Evolutionary conservation across 495 filamentous ascomycete genomes (phyloP).

Genomic region (Talaromyces thailandensis): DNA sequence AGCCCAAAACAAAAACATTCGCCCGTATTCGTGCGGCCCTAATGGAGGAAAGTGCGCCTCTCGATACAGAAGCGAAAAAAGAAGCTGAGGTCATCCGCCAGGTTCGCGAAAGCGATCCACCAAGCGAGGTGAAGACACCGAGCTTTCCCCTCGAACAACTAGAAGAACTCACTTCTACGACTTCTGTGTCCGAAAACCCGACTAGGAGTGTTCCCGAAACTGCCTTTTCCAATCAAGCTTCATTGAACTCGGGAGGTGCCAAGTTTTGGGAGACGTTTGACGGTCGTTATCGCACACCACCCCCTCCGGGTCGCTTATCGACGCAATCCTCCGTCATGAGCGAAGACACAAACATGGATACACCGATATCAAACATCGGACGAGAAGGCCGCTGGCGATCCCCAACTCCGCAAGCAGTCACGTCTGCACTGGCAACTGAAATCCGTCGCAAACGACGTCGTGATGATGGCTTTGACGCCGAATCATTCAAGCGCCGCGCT

Average conservation of each 20-base stretch:
- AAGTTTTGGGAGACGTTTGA: conserved; percentile 78
- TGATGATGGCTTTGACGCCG: conserved; percentile 87
- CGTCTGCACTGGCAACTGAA: conserved; percentile 47
- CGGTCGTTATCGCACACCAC: conserved; percentile 52
- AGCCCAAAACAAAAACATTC: conserved; percentile 94
- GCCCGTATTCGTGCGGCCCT: conserved; percentile 86
- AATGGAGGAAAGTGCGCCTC: conserved; percentile 73
- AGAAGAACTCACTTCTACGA: conserved; percentile 29
- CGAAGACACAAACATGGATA: conserved; percentile 73
- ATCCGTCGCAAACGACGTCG: conserved; percentile 72
- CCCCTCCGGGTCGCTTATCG: conserved; percentile 47
- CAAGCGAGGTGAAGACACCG: conserved; percentile 30
- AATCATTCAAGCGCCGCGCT: conserved; percentile 84
- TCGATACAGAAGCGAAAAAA: conserved; percentile 80
- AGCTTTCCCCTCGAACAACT: conserved; percentile 16
- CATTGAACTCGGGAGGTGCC: conserved; percentile 59
- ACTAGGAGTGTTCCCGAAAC: conserved; percentile 40
- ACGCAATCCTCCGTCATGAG: conserved; percentile 53
- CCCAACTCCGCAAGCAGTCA: conserved; percentile 38
- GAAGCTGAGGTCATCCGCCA: conserved; percentile 94
- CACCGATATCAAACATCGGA: conserved; percentile 40
- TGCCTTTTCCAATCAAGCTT: conserved; percentile 63
- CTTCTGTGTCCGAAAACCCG: conserved; percentile 49
- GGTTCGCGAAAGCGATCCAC: conserved; percentile 66
- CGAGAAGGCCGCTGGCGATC: conserved; percentile 30